phyloP scores from a whole-genome alignment of 78 protist genomes.

The Creolimax fragrantissima region DNA sequence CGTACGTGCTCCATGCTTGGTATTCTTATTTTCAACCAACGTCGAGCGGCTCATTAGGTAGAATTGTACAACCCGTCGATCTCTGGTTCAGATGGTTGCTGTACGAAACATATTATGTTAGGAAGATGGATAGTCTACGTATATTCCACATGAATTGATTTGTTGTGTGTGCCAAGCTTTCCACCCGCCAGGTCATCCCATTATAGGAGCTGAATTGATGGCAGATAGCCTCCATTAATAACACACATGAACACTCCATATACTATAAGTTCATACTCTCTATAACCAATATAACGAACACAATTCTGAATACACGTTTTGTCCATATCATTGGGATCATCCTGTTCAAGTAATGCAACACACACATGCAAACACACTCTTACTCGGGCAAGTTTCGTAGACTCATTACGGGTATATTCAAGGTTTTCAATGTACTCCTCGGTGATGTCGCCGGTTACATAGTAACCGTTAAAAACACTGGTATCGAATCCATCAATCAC shows the following conservation, averaged over 20 bases:
- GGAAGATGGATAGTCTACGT: neutral
- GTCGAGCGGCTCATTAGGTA: too few species aligned
- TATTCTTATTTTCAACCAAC: too few species aligned
- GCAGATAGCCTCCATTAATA: neutral
- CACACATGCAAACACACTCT: neutral
- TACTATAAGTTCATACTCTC: neutral
- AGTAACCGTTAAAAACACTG: conserved; percentile 24
- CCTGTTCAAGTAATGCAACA: neutral
- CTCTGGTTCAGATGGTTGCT: neutral
- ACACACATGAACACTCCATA: neutral
- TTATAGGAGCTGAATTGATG: neutral
- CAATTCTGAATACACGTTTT: neutral
- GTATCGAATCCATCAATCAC: neutral
- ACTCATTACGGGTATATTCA: neutral
- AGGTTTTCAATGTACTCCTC: neutral
- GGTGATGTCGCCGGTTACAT: conserved; percentile 14
- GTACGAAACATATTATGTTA: neutral
- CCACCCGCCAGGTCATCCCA: neutral
- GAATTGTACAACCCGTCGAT: neutral
- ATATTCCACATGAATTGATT: too few species aligned
- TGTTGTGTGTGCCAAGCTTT: neutral
- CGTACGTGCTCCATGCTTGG: too few species aligned
- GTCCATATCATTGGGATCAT: neutral
- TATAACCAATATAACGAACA: neutral
- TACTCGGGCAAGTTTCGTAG: neutral